A percentile compares a stretch with the other conserved stretches of the same genome.
Conservation (phyloP, 192 early-diverging fungal species). For the Mortierella alpina region DNA sequence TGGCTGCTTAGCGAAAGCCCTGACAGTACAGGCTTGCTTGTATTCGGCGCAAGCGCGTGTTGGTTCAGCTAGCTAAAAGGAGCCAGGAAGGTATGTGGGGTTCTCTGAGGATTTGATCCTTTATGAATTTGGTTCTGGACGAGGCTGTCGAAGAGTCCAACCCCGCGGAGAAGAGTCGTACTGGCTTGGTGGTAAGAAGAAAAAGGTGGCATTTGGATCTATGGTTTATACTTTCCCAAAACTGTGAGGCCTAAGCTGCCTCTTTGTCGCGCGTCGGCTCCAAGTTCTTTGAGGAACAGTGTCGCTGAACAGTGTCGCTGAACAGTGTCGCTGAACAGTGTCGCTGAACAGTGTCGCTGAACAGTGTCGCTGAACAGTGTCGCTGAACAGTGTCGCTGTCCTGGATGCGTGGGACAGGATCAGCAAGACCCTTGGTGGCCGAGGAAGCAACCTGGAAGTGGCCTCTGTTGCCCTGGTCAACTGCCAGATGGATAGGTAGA, state of each 20-base stretch:
- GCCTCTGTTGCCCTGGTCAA: too few species aligned
- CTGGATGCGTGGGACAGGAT: slow-evolving; percentile 78
- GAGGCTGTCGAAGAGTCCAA: slow-evolving; percentile 84
- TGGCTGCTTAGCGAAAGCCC: background rate
- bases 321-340: too few species aligned
- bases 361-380: too few species aligned
- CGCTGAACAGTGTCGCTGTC: too few species aligned
- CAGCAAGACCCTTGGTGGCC: too few species aligned
- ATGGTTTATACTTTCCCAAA: background rate
- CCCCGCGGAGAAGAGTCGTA: slow-evolving; percentile 68
- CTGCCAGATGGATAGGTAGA: too few species aligned
- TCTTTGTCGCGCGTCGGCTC: too few species aligned
- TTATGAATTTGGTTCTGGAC: slow-evolving; percentile 99
- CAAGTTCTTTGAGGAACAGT: slow-evolving; percentile 78
- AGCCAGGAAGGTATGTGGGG: slow-evolving; percentile 85
- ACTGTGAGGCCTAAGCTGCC: too few species aligned
- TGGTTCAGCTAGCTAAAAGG: slow-evolving; percentile 93
- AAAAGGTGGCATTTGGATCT: background rate
- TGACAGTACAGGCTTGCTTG: background rate
- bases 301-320: too few species aligned
- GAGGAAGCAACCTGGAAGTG: too few species aligned
- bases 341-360: too few species aligned
- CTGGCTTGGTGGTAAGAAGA: slow-evolving; percentile 86
- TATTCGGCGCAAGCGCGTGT: slow-evolving; percentile 85
- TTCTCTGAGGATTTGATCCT: slow-evolving; percentile 96